Evolutionary conservation across 2,329 filamentous ascomycete genomes (phyloP).

Genomic region (Stemphylium vesicarium): DNA sequence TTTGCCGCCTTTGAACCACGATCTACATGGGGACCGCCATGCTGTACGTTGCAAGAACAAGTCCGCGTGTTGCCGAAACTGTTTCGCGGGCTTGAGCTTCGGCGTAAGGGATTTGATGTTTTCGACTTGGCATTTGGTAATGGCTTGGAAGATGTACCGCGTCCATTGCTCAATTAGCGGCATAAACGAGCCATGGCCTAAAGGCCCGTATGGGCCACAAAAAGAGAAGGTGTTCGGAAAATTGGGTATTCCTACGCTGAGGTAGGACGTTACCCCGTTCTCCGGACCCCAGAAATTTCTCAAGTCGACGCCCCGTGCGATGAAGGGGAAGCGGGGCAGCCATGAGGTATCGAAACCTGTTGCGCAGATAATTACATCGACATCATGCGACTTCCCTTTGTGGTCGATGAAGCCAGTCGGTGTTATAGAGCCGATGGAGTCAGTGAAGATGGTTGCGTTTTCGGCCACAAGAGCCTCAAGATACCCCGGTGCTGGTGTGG

Average conservation of each 20-base stretch:
- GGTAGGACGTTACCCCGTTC: slow-evolving; percentile 49
- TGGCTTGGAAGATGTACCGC: slow-evolving; percentile 29
- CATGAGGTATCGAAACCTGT: slow-evolving; percentile 51
- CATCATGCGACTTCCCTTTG: slow-evolving; percentile 31
- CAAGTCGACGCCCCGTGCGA: slow-evolving; percentile 38
- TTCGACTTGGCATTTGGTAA: slow-evolving; percentile 33
- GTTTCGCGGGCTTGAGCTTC: slow-evolving; percentile 13
- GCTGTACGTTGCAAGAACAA: slow-evolving; percentile 33
- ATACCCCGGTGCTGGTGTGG: slow-evolving; percentile 35
- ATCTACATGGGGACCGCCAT: slow-evolving; percentile 32
- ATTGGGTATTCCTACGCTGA: slow-evolving; percentile 49
- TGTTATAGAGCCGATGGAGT: slow-evolving; percentile 26
- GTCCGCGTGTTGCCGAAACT: slow-evolving; percentile 32
- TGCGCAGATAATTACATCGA: slow-evolving; percentile 52
- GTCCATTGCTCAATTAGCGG: slow-evolving; percentile 35
- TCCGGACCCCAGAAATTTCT: slow-evolving; percentile 46
- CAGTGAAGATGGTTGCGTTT: slow-evolving; percentile 30
- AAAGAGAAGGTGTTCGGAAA: slow-evolving; percentile 56
- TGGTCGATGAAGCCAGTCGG: slow-evolving; percentile 29
- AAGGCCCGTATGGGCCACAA: slow-evolving; percentile 44
- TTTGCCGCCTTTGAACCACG: slow-evolving; percentile 34
- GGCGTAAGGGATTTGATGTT: slow-evolving; percentile 31
- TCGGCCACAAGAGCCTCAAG: slow-evolving; percentile 25
- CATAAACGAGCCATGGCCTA: slow-evolving; percentile 33
- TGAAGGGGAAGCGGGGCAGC: slow-evolving; percentile 35